phyloP scores from a whole-genome alignment of 495 filamentous ascomycete genomes.

The Lophium mytilinum region DNA sequence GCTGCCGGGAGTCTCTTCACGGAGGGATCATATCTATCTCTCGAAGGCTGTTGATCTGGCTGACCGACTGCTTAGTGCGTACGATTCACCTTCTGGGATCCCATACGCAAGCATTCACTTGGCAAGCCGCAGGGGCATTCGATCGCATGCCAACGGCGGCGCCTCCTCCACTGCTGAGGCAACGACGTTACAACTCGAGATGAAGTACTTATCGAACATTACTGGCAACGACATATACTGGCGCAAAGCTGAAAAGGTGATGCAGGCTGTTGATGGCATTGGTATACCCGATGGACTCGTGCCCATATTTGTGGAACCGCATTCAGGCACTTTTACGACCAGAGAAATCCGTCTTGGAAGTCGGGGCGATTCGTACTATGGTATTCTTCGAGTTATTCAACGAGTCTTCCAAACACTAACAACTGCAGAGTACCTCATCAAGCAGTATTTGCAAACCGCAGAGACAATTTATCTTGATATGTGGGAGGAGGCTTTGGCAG shows the following conservation, averaged over 20 bases:
- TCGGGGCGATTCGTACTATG: conserved; percentile 88
- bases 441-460: conserved; percentile 87
- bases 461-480: conserved; percentile 74
- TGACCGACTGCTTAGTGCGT: conserved; percentile 74
- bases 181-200: conserved; percentile 81
- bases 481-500: conserved; percentile 75
- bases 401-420: neutral
- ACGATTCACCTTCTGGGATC: conserved; percentile 74
- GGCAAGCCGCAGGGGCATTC: conserved; percentile 60
- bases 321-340: conserved; percentile 65
- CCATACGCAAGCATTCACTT: conserved; percentile 86
- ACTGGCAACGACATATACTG: conserved; percentile 90
- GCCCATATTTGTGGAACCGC: conserved; percentile 78
- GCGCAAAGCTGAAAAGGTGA: conserved; percentile 78
- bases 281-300: conserved; percentile 68
- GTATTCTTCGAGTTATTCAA: conserved; percentile 24
- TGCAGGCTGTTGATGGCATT: conserved; percentile 75
- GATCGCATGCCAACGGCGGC: conserved; percentile 70
- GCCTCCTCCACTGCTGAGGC: conserved; percentile 88
- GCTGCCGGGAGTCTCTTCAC: conserved; percentile 38
- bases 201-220: conserved; percentile 90
- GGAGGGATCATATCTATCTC: conserved; percentile 75
- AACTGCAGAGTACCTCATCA: conserved; percentile 72
- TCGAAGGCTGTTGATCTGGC: conserved; percentile 89
- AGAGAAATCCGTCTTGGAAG: conserved; percentile 82